Conservation (phyloP, 2,329 filamentous ascomycete genomes). For the Arthrinium phaeospermum region DNA sequence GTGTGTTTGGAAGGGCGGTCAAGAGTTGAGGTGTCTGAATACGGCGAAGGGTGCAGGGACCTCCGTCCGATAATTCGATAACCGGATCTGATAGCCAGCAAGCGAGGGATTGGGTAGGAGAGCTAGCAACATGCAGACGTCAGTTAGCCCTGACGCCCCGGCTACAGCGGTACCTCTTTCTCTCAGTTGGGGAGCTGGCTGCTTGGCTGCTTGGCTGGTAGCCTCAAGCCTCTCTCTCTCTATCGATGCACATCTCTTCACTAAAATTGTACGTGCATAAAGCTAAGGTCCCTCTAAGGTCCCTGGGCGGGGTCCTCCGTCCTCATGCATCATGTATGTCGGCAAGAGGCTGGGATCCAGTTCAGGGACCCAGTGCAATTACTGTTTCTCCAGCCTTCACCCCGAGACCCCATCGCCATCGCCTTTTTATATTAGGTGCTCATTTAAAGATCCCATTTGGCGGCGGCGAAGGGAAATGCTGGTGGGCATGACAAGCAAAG, state of each 20-base stretch:
- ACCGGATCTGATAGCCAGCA: slow-evolving; percentile 13
- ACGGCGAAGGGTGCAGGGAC: slow-evolving; percentile 22
- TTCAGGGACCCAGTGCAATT: slow-evolving; percentile 12
- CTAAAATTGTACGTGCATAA: too few species aligned
- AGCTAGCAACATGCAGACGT: background rate
- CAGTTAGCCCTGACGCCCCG: slow-evolving; percentile 6
- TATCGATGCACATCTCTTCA: too few species aligned
- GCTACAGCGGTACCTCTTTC: background rate
- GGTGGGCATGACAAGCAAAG: background rate
- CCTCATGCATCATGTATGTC: slow-evolving; percentile 13
- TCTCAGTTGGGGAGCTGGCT: background rate
- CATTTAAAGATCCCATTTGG: background rate
- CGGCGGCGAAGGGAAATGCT: background rate
- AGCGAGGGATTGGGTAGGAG: background rate
- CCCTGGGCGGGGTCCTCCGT: background rate
- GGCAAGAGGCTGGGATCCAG: slow-evolving; percentile 16
- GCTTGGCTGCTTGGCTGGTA: too few species aligned
- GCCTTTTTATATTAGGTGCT: background rate
- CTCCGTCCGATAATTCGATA: slow-evolving; percentile 17
- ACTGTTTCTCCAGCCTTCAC: slow-evolving; percentile 7
- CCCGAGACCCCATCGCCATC: background rate
- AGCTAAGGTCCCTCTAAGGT: background rate
- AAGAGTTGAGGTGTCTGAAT: slow-evolving; percentile 32
- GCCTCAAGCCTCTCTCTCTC: background rate
- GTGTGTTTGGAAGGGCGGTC: slow-evolving; percentile 39